Evolutionary conservation across 2,329 filamentous ascomycete genomes (phyloP).

Genomic region (Penicillium sp.): DNA sequence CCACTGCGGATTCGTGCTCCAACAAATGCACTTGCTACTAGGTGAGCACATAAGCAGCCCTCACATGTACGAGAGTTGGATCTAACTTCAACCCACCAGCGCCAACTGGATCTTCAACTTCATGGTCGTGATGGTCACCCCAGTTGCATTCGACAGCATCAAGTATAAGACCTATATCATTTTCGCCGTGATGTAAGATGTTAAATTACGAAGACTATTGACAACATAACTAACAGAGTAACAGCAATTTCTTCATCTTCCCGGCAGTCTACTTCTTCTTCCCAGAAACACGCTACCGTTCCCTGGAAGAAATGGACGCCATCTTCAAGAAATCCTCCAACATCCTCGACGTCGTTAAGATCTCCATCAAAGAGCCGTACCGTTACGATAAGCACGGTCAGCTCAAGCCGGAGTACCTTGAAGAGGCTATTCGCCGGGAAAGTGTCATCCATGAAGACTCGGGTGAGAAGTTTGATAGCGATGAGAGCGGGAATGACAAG

Average conservation of each 20-base stretch:
- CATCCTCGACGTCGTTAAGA: constrained; percentile 50
- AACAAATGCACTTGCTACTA: constrained; percentile 63
- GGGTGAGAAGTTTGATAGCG: constrained; percentile 24
- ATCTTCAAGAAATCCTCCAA: constrained; percentile 60
- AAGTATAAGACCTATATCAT: constrained; percentile 51
- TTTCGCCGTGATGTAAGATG: constrained; percentile 51
- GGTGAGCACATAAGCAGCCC: constrained; percentile 25
- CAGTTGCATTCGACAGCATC: constrained; percentile 58
- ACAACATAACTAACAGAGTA: constrained; percentile 4
- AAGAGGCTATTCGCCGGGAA: constrained; percentile 35
- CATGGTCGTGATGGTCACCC: constrained; percentile 66
- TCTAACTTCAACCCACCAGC: constrained; percentile 10
- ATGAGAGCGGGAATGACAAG: constrained; percentile 21
- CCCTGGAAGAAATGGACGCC: constrained; percentile 68
- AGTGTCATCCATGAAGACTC: constrained; percentile 16
- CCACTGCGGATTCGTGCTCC: constrained; percentile 59
- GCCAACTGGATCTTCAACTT: constrained; percentile 62
- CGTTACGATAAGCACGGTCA: constrained; percentile 61
- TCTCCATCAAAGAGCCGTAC: constrained; percentile 54
- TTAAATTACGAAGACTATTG: not conserved
- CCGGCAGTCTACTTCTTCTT: constrained; percentile 61
- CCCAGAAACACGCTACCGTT: constrained; percentile 59
- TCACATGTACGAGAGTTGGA: not conserved
- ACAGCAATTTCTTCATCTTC: constrained; percentile 53
- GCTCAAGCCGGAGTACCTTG: constrained; percentile 51